phyloP scores from a whole-genome alignment of 2,329 filamentous ascomycete genomes.

The Periconia macrospinosa region DNA sequence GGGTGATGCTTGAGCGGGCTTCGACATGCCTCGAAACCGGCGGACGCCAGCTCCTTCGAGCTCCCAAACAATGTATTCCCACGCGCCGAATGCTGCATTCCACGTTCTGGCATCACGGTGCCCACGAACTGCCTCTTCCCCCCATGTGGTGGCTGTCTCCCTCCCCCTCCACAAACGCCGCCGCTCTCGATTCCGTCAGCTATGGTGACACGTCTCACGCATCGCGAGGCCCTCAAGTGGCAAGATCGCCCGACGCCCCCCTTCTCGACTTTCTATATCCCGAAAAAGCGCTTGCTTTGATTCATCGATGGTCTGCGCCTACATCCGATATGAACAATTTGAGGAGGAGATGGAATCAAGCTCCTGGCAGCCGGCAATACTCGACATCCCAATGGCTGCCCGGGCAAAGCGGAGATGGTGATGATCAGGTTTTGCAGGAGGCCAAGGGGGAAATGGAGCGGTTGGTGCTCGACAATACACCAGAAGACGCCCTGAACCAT shows the following conservation, averaged over 20 bases:
- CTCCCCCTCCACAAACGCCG: not conserved
- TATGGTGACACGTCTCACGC: constrained; percentile 15
- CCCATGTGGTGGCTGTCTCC: constrained; percentile 28
- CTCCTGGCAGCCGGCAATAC: constrained; percentile 27
- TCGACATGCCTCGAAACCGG: constrained; percentile 61
- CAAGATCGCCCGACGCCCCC: constrained; percentile 10
- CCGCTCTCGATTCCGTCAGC: constrained; percentile 3
- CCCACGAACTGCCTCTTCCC: constrained; percentile 48
- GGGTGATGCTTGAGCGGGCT: constrained; percentile 61
- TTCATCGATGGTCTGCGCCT: constrained; percentile 27
- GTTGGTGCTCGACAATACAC: constrained; percentile 16
- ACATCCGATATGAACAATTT: constrained; percentile 26
- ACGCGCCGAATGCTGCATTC: constrained; percentile 56
- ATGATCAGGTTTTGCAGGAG: constrained; percentile 9
- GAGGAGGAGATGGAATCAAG: constrained; percentile 24
- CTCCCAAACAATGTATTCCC: constrained; percentile 40
- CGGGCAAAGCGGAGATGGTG: constrained; percentile 10
- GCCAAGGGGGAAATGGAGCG: constrained; percentile 22
- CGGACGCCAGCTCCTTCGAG: constrained; percentile 54
- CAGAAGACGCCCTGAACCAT: constrained; percentile 20
- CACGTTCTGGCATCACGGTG: constrained; percentile 59
- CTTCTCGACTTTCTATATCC: constrained; percentile 55
- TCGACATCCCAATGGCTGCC: constrained; percentile 23
- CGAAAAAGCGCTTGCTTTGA: constrained; percentile 45
- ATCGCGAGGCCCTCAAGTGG: constrained; percentile 4